Conservation (phyloP, 225 moss, liverwort and hornwort species). For the Sphagnum contortum region DNA sequence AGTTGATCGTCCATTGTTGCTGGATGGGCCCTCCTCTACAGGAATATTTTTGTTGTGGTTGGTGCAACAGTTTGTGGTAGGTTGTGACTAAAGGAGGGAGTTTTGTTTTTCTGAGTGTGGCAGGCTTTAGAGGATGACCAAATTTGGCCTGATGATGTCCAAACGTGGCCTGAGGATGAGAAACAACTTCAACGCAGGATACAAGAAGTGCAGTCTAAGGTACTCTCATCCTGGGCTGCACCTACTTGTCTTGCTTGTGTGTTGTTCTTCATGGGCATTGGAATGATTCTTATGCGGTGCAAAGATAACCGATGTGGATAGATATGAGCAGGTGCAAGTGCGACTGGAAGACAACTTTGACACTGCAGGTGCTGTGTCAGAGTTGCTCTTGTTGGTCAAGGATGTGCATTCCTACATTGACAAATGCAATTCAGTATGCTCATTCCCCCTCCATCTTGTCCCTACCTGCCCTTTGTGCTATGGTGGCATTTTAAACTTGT, state of each 20-base stretch:
- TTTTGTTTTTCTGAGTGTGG: conserved; percentile 1
- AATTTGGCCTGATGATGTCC: conserved; percentile 47
- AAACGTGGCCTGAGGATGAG: conserved; percentile 53
- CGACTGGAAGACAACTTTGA: conserved; percentile 88
- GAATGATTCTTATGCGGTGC: too few species aligned
- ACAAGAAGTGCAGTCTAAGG: conserved; percentile 38
- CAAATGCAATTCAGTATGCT: conserved; percentile 52
- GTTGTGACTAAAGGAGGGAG: neutral
- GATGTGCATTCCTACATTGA: conserved; percentile 67
- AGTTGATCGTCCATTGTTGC: too few species aligned
- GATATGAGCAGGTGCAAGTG: conserved; percentile 43
- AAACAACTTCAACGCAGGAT: conserved; percentile 31
- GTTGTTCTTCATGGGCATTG: too few species aligned
- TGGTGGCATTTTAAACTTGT: too few species aligned
- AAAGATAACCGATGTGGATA: neutral
- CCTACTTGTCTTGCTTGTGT: too few species aligned
- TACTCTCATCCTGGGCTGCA: conserved; percentile 4
- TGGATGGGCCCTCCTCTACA: too few species aligned
- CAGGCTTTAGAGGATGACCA: conserved; percentile 48
- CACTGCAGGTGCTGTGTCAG: conserved; percentile 66
- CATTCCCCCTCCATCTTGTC: neutral
- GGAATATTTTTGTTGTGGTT: too few species aligned
- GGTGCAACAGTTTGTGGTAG: neutral
- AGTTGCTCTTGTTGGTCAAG: conserved; percentile 60
- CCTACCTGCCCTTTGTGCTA: neutral